Evolutionary conservation across 371 early-diverging fungal species (phyloP), one percentile per base, ranked within the genome.

Genomic region (Funneliformis caledonium): DNA sequence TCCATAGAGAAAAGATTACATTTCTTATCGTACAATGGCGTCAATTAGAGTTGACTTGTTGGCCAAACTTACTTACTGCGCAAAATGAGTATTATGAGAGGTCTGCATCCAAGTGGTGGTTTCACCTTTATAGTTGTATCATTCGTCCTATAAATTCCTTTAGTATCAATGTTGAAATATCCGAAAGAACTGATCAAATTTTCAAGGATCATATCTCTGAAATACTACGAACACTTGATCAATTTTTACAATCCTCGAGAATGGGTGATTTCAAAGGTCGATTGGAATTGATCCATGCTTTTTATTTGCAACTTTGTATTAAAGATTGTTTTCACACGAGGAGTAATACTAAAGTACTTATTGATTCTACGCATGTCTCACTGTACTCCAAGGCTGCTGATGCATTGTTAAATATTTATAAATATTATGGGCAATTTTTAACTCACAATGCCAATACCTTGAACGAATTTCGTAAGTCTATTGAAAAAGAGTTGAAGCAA

Each of bases 401-500:
- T 73, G 85, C 86, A n/a, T 82, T 92, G 69, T 88, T 86, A 67
- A 92, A 92, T 67, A 89, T 91, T 3, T 87, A 89, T 72, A 83
- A 88, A 62, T 97, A 97, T 85, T 98, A 97, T 81, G 60, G 82
- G 52, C 96, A 96, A 84, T 98, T 95, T 84, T 78, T 84, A 26
- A 84, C 86, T 7, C 85, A 84, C 45, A 89, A 94, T 11, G 85
- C 89, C 8, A 84, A 85, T 11, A 88, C 88, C 43, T 81, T 96
- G 42, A 85, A 87, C 11, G 84, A 87, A 33, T 81, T 88, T 22
- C 91, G 93, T 78, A 90, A 92, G 80, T 93, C 97, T 5, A 93
- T 98, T 59, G 91, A 92, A 67, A 95, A 93, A 81, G 97, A 99
- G 50, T 89, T 99, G 82, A 91, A 93, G 79, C 96, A 96, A 75